phyloP scores from a whole-genome alignment of 805 yeast genomes.

The Pichia scutulata region DNA sequence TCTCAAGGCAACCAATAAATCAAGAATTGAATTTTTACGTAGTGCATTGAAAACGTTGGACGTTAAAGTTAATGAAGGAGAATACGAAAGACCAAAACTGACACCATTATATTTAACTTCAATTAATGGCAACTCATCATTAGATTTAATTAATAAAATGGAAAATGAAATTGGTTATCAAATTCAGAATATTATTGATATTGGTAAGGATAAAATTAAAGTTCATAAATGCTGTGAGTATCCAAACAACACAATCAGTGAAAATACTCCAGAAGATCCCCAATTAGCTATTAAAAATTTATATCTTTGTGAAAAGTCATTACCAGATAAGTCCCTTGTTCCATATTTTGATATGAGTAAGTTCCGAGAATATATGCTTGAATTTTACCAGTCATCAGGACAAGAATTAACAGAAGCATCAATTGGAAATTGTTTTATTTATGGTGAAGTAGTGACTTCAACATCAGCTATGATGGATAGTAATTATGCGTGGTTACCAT shows the following conservation, averaged over 20 bases:
- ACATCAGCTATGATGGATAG: slow-evolving; percentile 73
- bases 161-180: slow-evolving; percentile 30
- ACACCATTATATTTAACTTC: slow-evolving; percentile 61
- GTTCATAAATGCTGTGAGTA: slow-evolving; percentile 35
- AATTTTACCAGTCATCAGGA: slow-evolving; percentile 23
- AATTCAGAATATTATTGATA: slow-evolving; percentile 36
- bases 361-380: slow-evolving; percentile 42
- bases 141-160: slow-evolving; percentile 27
- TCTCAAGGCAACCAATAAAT: slow-evolving; percentile 36
- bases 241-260: slow-evolving; percentile 20
- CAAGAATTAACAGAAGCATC: slow-evolving; percentile 20
- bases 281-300: slow-evolving; percentile 51
- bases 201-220: slow-evolving; percentile 49
- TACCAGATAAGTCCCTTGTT: slow-evolving; percentile 47
- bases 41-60: slow-evolving; percentile 54
- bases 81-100: slow-evolving; percentile 48
- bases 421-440: slow-evolving; percentile 59
- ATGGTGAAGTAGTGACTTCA: slow-evolving; percentile 87
- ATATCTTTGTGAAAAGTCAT: slow-evolving; percentile 31
- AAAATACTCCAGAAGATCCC: slow-evolving; percentile 42
- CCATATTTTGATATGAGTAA: slow-evolving; percentile 63
- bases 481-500: slow-evolving; percentile 50
- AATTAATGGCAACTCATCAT: slow-evolving; percentile 24
- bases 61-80: slow-evolving; percentile 53
- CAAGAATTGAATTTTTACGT: slow-evolving; percentile 50